Evolutionary conservation across 768 basidiomycete species (phyloP).

Genomic region (Megacollybia marginata): DNA sequence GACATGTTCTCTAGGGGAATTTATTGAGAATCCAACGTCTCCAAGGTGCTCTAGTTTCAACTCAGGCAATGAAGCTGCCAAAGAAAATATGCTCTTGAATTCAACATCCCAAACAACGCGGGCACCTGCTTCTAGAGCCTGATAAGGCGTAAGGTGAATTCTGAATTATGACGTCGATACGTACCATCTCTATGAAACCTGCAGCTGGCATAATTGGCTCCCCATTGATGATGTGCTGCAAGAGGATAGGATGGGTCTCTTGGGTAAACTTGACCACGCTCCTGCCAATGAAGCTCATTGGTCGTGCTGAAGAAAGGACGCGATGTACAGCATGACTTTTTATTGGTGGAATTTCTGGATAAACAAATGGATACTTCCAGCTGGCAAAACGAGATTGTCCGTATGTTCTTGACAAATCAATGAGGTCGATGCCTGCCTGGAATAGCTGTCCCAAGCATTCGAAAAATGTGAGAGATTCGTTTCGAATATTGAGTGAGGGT

Average conservation of each 20-base stretch:
- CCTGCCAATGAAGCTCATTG: conserved; percentile 6
- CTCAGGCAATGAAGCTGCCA: conserved; percentile 12
- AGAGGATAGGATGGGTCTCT: conserved; percentile 24
- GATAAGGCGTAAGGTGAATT: neutral
- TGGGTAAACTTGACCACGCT: conserved; percentile 13
- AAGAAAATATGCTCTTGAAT: conserved; percentile 11
- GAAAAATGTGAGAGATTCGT: conserved; percentile 19
- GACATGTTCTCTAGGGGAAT: too few species aligned
- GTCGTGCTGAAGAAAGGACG: conserved; percentile 11
- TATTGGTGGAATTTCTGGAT: conserved; percentile 22
- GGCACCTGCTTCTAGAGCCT: conserved; percentile 8
- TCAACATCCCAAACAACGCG: conserved; percentile 12
- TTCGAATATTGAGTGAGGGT: conserved; percentile 12
- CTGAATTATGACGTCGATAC: neutral
- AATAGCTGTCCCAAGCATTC: conserved; percentile 19
- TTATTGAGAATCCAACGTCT: too few species aligned
- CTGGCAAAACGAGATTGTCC: conserved; percentile 16
- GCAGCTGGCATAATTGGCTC: conserved; percentile 35
- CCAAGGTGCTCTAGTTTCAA: too few species aligned
- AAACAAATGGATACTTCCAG: conserved; percentile 1
- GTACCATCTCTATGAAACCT: conserved; percentile 28
- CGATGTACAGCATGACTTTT: too few species aligned
- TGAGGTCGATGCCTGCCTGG: conserved; percentile 20
- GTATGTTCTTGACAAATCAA: conserved; percentile 15
- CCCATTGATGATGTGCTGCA: conserved; percentile 31